Evolutionary conservation across 73 alveolate species (phyloP), one percentile per base, ranked within the genome.

Genomic region (Breviolum minutum): DNA sequence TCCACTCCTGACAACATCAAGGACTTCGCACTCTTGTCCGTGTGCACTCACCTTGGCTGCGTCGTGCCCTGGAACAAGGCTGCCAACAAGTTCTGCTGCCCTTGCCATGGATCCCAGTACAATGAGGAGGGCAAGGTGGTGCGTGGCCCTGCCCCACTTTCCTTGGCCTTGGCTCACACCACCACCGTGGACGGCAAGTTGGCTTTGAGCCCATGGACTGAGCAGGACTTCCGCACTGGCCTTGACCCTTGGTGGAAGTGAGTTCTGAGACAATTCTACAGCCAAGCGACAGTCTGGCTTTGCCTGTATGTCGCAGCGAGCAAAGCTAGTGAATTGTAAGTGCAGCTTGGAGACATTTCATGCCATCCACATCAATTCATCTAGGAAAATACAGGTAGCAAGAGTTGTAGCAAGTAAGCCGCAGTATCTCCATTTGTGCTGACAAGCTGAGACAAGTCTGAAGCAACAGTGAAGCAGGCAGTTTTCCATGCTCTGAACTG

Each of bases 31-130:
- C 73, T 94, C 48, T 68, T 61, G 92, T 81, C 99, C 86, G 94
- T 81, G 83, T 94, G 99, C 99, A 94, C 99, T 16, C 99, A 94
- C 90, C 99, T 94, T 80, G 99, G 99, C 83, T 94, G 99, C 86
- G 99, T 94, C 68, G 99, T 94, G 84, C 99, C 99, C 12, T 94
- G 99, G 99, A 63, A 30, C 86, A 80, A 64, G 86, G 94, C 94
- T 29, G 74, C 48, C 83, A 80, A 80, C 99, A 94, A 79, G 99
- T 95, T 95, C 95, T 77, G 93, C 88, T 95, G 99, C 95, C 99
- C 99, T 27, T 95, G 99, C 99, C 99, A 95, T 32, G 99, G 99
- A 26, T 95, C 99, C 79, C 99, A 95, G 89, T 95, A 95, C 99
- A 88, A 95, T 61, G 95, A 81, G 93, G 68, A 95, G 69, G 99